phyloP scores from a whole-genome alignment of 2,329 filamentous ascomycete genomes.

The Mariannaea sp. region DNA sequence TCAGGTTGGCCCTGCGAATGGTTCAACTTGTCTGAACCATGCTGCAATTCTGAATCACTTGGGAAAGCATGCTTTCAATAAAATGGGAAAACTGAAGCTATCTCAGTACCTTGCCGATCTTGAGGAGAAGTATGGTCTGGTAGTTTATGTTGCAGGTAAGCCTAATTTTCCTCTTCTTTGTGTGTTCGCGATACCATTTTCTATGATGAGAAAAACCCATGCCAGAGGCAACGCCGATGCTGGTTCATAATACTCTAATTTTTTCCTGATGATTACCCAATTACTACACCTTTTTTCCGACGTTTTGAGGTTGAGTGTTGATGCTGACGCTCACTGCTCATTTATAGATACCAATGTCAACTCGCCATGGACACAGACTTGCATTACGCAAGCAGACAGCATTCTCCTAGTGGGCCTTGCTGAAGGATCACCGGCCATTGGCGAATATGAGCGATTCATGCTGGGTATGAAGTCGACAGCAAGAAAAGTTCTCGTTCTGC shows the following conservation, averaged over 20 bases:
- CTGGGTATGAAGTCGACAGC: conserved; percentile 97
- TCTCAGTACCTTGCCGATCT: conserved; percentile 95
- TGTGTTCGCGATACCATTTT: background rate
- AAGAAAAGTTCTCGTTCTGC: conserved; percentile 85
- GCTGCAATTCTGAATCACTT: conserved; percentile 92
- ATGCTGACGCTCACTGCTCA: conserved; percentile 38
- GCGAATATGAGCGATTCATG: conserved; percentile 95
- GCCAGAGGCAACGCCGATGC: conserved; percentile 59
- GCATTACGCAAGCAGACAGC: conserved; percentile 94
- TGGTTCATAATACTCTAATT: conserved; percentile 68
- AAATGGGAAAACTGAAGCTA: conserved; percentile 94
- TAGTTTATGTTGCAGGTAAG: conserved; percentile 87
- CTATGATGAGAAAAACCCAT: conserved; percentile 59
- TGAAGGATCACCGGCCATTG: conserved; percentile 86
- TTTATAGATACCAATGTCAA: conserved; percentile 91
- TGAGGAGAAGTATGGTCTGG: conserved; percentile 95
- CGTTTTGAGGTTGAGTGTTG: background rate
- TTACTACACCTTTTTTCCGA: conserved; percentile 8
- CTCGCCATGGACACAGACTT: conserved; percentile 97
- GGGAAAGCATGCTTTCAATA: conserved; percentile 93
- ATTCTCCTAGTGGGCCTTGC: conserved; percentile 91
- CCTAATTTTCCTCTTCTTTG: conserved; percentile 16
- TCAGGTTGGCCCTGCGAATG: conserved; percentile 87
- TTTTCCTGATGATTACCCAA: conserved; percentile 61
- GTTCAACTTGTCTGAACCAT: conserved; percentile 91